Base-by-base conservation (phyloP, 306 rosid species). In the Ammopiptanthus mongolicus region DNA sequence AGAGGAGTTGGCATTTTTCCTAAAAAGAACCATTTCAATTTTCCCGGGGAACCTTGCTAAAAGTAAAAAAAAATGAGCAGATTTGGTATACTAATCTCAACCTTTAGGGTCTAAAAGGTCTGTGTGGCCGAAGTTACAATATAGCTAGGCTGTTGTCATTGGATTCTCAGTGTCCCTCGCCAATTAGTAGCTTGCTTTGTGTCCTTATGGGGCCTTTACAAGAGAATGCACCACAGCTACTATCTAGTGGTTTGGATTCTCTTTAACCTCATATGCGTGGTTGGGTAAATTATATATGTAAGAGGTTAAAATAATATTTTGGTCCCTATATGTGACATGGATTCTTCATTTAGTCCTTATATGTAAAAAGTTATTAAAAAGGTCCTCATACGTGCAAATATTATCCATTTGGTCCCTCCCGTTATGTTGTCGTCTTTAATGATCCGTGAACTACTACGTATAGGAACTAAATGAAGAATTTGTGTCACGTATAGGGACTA, bases 131-230 rank as follows among this genome's bases (percentile, higher is more conserved):
- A 78, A 17, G 62, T 47, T 48, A 59, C 78, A 76, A 55, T 69
- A 17, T 64, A 47, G 59, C 2, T 74, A 76, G 18, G 65, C 81
- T 36, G 51, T 65, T 87, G 78, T 77, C 83, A 80, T 77, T 87
- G 90, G 97, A 86, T 87, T 89, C 89, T 77, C 39, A 56, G 62
- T 69, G 64, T 68, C 76, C 77, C 70, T 78, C 87, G 34, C 34
- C 42, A 76, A 76, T 74, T 82, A 72, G 65, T 63, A 46, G 23
- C 21, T 67, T 82, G 71, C 80, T 81, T 82, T 70, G 79, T 68
- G 86, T 84, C 86, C 71, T 78, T 76, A 61, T 83, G 61, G 50
- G 70, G 64, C 52, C 79, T 78, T 78, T 67, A 42, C 78, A 50
- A 73, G 23, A 41, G 61, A 67, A 22, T 70, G 71, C 83, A 23